phyloP scores from a whole-genome alignment of 2,329 filamentous ascomycete species.

The Phaeosphaeria sp. region DNA sequence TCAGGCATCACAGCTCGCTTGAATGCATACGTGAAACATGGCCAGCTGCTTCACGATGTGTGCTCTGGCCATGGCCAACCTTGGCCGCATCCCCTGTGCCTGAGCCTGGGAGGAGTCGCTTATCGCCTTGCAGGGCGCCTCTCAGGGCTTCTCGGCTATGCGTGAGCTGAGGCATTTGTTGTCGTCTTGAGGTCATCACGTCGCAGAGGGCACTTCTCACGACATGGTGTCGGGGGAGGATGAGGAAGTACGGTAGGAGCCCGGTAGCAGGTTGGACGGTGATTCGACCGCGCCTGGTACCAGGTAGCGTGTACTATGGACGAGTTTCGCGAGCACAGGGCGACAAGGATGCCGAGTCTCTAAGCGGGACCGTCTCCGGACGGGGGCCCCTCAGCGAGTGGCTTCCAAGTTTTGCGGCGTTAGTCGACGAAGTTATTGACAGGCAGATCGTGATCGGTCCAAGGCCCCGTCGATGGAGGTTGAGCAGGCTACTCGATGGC shows the following conservation, averaged over 20 bases:
- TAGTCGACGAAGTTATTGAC: conserved; percentile 25
- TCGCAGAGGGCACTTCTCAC: background rate
- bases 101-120: background rate
- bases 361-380: conserved; percentile 19
- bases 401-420: conserved; percentile 30
- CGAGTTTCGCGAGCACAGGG: conserved; percentile 10
- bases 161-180: background rate
- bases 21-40: background rate
- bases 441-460: conserved; percentile 13
- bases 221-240: background rate
- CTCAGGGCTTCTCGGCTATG: background rate
- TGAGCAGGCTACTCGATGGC: conserved; percentile 2
- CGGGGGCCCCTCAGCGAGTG: conserved; percentile 1
- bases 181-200: background rate
- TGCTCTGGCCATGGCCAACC: background rate
- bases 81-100: background rate
- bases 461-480: background rate
- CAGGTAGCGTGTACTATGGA: conserved; percentile 7
- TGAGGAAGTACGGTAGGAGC: background rate
- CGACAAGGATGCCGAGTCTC: conserved; percentile 3
- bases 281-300: conserved; percentile 22
- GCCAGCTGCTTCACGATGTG: background rate
- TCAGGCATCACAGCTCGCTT: background rate
- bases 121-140: background rate
- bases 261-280: conserved; percentile 19